Base-by-base conservation (phyloP, 148 eudicot species). In the Polygonum aviculare region DNA sequence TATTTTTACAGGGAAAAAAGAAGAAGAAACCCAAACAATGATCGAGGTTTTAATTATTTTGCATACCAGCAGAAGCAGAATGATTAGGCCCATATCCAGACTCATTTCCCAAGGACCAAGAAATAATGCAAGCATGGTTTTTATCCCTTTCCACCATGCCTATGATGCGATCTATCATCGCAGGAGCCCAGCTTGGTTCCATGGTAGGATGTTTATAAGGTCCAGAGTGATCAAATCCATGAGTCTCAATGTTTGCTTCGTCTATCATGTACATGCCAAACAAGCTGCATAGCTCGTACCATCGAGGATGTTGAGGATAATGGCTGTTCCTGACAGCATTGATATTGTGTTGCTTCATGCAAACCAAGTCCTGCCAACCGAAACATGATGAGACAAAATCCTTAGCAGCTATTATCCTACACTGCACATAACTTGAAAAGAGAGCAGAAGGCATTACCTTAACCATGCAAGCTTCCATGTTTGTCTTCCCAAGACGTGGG, bases 231-330 rank as follows among this genome's bases (percentile, higher is more conserved):
- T 89, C 87, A 85, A 94, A 94, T 75, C 98, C 98, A 79, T 94
- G 98, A 52, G 98, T 94, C 87, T 94, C 98, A 70, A 94, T 94
- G 81, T 94, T 94, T 74, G 98, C 98, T 86, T 94, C 98, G 79
- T 94, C 98, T 55, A 94, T 87, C 98, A 94, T 92, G 85, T 94
- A 94, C 97, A 94, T 89, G 77, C 98, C 98, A 83, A 92, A 94
- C 78, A 94, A 81, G 86, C 90, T 93, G 81, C 98, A 94, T 62
- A 94, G 84, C 88, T 94, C 98, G 65, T 94, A 94, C 98, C 98
- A 94, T 54, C 98, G 87, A 50, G 90, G 85, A 84, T 94, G 97
- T 78, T 94, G 92, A 72, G 98, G 98, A 81, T 94, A 94, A 83
- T 94, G 98, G 85, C 97, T 88, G 87, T 94, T 94, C 82, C 98